These are phyloP conservation scores for Mucuna pruriens DNA, from an alignment of 306 rosid species.

Conservation along the genomic window DNA sequence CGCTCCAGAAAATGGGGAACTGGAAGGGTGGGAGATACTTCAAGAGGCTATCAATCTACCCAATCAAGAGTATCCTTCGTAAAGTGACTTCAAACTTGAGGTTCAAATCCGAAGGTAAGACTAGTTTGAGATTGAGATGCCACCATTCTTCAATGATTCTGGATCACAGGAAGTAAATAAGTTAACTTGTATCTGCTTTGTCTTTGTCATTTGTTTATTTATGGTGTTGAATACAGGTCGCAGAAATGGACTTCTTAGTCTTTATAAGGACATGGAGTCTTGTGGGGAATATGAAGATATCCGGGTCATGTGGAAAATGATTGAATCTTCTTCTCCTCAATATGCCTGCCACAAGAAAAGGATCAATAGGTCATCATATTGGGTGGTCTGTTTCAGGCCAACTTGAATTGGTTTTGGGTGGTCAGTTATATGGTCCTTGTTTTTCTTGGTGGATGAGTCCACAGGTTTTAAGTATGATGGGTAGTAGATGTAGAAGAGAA, in stretches of 20 bases:
- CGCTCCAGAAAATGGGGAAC: slow-evolving; percentile 50
- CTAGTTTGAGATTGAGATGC: neutral
- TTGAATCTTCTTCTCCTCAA: slow-evolving; percentile 69
- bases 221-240: slow-evolving; percentile 51
- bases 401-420: slow-evolving; percentile 32
- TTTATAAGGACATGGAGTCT: slow-evolving; percentile 78
- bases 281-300: slow-evolving; percentile 83
- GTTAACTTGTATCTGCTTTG: slow-evolving; percentile 14
- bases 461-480: neutral
- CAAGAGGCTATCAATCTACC: slow-evolving; percentile 55
- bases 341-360: slow-evolving; percentile 31
- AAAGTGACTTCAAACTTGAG: slow-evolving; percentile 54
- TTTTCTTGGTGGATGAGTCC: slow-evolving; percentile 21
- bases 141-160: neutral
- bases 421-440: neutral
- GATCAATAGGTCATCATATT: slow-evolving; percentile 37
- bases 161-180: neutral
- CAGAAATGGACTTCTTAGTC: slow-evolving; percentile 59
- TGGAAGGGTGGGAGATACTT: slow-evolving; percentile 59
- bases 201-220: slow-evolving; percentile 8
- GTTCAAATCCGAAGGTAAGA: slow-evolving; percentile 59
- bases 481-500: neutral
- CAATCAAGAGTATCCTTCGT: slow-evolving; percentile 54
- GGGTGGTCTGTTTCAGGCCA: slow-evolving; percentile 55
- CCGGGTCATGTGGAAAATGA: slow-evolving; percentile 88